These are phyloP conservation scores for Kodamaea restingae DNA, from an alignment of 805 yeast species.

Conservation along the genomic window DNA sequence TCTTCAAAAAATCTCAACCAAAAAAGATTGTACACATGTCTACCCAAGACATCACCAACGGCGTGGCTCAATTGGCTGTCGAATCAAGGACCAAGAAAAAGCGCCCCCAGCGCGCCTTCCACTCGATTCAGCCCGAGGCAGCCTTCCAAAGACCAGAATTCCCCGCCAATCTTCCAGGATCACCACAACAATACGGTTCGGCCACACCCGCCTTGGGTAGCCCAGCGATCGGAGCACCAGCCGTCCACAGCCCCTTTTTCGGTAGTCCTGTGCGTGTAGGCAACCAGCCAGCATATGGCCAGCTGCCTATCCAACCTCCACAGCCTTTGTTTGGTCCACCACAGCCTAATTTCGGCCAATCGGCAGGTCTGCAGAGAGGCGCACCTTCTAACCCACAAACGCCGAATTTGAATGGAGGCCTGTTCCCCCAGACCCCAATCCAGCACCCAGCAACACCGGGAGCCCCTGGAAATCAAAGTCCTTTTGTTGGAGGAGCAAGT, in stretches of 20 bases:
- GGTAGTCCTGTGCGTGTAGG: not conserved
- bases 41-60: constrained; percentile 3
- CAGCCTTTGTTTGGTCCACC: not conserved
- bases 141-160: not conserved
- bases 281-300: not conserved
- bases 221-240: constrained; percentile 1
- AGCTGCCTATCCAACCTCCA: constrained; percentile 1
- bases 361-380: no score
- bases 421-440: not conserved
- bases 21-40: not conserved
- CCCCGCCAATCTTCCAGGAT: not conserved
- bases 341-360: not conserved
- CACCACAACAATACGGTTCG: not conserved
- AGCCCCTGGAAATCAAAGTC: not conserved
- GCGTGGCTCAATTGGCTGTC: constrained; percentile 2
- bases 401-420: not conserved
- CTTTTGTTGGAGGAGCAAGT: no score
- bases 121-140: constrained; percentile 15
- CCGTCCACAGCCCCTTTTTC: not conserved
- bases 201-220: not conserved
- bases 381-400: no score
- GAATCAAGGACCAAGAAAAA: constrained; percentile 21
- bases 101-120: constrained; percentile 30
- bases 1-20: not conserved
- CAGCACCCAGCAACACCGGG: no score